These are phyloP conservation scores for Cyberlindnera americana DNA, from an alignment of 805 yeast species.

Conservation along the genomic window DNA sequence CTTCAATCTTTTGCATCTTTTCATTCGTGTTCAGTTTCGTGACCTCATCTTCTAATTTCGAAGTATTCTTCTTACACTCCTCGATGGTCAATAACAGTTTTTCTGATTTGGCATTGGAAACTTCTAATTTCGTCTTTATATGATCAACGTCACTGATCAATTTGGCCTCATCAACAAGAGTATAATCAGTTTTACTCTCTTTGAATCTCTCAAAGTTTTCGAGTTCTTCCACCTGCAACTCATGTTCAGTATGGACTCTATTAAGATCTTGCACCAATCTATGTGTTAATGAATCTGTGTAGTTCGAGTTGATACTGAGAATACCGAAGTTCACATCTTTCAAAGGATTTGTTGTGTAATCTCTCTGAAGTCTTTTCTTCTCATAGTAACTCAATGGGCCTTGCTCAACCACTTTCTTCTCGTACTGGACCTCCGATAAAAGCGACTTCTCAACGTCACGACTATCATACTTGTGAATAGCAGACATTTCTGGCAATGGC, in stretches of 20 bases:
- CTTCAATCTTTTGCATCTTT: conserved; percentile 33
- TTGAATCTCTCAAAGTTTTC: conserved; percentile 38
- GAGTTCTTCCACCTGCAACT: conserved; percentile 44
- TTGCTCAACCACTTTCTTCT: conserved; percentile 37
- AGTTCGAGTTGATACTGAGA: conserved; percentile 36
- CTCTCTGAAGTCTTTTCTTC: conserved; percentile 57
- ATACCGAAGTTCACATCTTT: conserved; percentile 54
- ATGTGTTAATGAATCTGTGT: conserved; percentile 54
- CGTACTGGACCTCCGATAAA: conserved; percentile 69
- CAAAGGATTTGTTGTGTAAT: conserved; percentile 68
- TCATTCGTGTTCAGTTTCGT: conserved; percentile 26
- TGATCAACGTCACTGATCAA: conserved; percentile 45
- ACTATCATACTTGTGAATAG: conserved; percentile 58
- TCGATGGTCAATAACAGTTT: conserved; percentile 28
- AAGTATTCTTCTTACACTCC: conserved; percentile 25
- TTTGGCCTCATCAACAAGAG: conserved; percentile 41
- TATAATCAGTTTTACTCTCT: conserved; percentile 41
- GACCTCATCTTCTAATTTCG: conserved; percentile 28
- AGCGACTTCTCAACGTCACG: conserved; percentile 78
- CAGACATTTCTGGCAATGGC: conserved; percentile 76
- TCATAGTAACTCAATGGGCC: conserved; percentile 45
- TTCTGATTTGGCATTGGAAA: conserved; percentile 30
- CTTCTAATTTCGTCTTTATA: conserved; percentile 31
- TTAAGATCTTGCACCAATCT: conserved; percentile 56
- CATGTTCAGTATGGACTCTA: conserved; percentile 40